Evolutionary conservation across 2,329 filamentous ascomycete species (phyloP), one percentile per base, ranked within the genome.

Genomic region (Colletotrichum tofieldiae): DNA sequence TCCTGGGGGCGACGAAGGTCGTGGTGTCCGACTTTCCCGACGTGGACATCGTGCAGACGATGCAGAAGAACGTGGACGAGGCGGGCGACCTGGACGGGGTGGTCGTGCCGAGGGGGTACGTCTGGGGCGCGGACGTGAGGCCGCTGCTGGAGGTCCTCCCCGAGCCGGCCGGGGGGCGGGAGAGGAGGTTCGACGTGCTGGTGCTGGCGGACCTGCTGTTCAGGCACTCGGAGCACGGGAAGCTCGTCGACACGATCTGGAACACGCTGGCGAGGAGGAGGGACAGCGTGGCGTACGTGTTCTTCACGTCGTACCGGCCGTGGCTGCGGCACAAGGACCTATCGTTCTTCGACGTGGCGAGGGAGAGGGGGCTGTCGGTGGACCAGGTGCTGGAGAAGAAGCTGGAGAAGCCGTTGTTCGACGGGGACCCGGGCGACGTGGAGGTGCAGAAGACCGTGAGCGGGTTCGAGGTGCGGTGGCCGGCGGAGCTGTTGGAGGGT

Each of bases 11-110:
- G 3, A 82, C 81, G 61, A 89, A 85, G 64, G 90, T 93, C 2
- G 93, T 98, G 12, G 91, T 96, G 76, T 97, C 95, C 9, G 95
- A 98, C 81, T 98, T 94, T 80, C 94, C 94, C 0, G 95, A 98
- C 81, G 86, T 88, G 51, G 94, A 97, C 29, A 86, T 98, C n/a
- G 87, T 98, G 32, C 86, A 88, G 26, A 97, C 94, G 78, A 91
- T 98, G 82, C 88, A 88, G 76, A 89, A 90, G 81, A 98, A 98
- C 80, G 91, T 97, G 72, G 80, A 87, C 75, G 83, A 89, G 80
- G 66, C 75, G 80, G 81, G 78, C 4, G 72, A 72, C 20, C 80
- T 84, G 51, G 75, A 79, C 29, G 78, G 76, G 7, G 77, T 78
- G 0, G 82, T 93, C 23, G 84, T 88, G 20, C 90, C 90, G 2